Base-by-base conservation (phyloP, 441 rosid genomes). In the Mallotus repandus region DNA sequence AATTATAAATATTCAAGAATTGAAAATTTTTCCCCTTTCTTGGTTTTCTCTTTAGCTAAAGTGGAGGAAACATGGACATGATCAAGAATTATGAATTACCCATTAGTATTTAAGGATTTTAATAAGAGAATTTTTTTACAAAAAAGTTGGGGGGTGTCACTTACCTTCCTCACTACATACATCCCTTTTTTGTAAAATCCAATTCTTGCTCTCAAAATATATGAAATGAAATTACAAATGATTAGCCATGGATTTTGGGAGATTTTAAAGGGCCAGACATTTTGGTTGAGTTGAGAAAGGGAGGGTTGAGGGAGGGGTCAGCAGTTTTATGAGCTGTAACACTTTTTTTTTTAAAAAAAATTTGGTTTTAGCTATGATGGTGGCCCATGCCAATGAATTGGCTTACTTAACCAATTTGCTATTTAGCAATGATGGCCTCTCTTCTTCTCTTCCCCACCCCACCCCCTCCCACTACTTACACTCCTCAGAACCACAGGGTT, bases 201-300 rank as follows among this genome's bases (percentile, higher is more conserved):
- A 41, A 48, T 11, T 16, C 13, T 60, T 25, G 10, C n/a, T 10
- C 19, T 53, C 7, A 9, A 25, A 52, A 60, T 38, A 19, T 43
- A 12, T 15, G 63, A 70, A 74, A 64, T 45, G 53, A 53, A 79
- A 74, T 63, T 63, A 75, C 75, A 78, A 82, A 82, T 84, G 83
- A 83, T 84, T 79, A 83, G 78, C 74, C 78, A 77, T 78, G 76
- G 83, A 82, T 77, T 79, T 77, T 71, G 82, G 76, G 81, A 66
- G 81, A 70, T 77, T 38, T 58, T 45, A 46, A 63, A 80, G 62
- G 52, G 35, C 22, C 66, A 25, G 49, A 53, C 9, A 58, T 41
- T 71, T 76, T 71, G 65, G 59, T 45, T 22, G 49, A 32, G 5
- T 16, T 9, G 58, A 41, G 61, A 63, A n/a, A 6, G 58, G 50